A percentile compares a stretch with the other conserved stretches of the same genome.
Evolutionary conservation across 2,329 filamentous ascomycete genomes (phyloP).

Genomic region (Fusarium incarnatum): DNA sequence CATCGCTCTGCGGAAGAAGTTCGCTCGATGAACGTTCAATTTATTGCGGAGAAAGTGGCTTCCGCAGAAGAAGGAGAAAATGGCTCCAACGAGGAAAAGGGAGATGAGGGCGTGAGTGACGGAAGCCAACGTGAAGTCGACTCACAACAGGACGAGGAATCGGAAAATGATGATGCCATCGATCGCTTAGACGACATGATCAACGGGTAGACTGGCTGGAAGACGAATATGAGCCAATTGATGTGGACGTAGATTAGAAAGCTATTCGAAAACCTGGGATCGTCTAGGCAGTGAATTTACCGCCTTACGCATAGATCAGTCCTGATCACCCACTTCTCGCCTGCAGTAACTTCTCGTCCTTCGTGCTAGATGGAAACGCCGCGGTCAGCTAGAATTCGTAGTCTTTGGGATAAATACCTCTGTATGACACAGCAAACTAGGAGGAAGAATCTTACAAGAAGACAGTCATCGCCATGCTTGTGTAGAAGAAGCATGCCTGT

Average conservation of each 20-base stretch:
- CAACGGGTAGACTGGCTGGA: neutral
- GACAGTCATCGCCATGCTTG: constrained; percentile 88
- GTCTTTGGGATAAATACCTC: neutral
- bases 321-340: constrained; percentile 92
- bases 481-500: constrained; percentile 89
- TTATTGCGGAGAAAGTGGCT: neutral
- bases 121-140: neutral
- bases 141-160: neutral
- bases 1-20: neutral
- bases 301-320: constrained; percentile 80
- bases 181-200: constrained; percentile 39
- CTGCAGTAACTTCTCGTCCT: constrained; percentile 79
- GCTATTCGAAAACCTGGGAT: neutral
- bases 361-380: constrained; percentile 70
- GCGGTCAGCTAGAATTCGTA: constrained; percentile 15
- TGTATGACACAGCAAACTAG: constrained; percentile 1
- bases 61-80: neutral
- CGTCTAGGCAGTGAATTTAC: constrained; percentile 47
- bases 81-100: neutral
- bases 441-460: constrained; percentile 67
- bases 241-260: neutral
- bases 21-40: neutral
- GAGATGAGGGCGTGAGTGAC: neutral
- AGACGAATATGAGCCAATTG: neutral
- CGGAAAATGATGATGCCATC: constrained; percentile 33